phyloP scores from a whole-genome alignment of 1,284 basidiomycete genomes.

The Trametes versicolor region DNA sequence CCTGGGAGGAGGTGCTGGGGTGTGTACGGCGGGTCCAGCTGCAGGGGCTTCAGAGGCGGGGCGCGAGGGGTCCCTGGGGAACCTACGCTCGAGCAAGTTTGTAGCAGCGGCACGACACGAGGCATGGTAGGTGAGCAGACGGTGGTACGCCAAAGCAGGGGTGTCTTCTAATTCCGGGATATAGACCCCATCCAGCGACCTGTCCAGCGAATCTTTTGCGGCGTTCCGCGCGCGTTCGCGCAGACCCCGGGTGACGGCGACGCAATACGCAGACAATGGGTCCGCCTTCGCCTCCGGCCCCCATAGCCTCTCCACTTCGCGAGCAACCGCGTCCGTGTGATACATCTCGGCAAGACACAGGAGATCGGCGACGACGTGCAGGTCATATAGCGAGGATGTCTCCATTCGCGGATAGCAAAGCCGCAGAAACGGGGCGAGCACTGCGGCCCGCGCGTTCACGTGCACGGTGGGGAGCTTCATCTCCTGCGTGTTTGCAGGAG shows the following conservation, averaged over 20 bases:
- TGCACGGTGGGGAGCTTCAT: neutral
- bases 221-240: slow-evolving; percentile 5
- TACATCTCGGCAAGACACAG: neutral
- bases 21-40: neutral
- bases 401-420: neutral
- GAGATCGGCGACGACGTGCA: neutral
- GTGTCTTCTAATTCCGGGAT: slow-evolving; percentile 25
- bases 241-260: neutral
- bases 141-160: slow-evolving; percentile 26
- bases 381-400: neutral
- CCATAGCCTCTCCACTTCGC: neutral
- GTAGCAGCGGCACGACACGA: slow-evolving; percentile 4
- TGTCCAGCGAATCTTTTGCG: slow-evolving; percentile 9
- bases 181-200: slow-evolving; percentile 12
- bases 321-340: neutral
- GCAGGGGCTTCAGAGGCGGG: too few relatives aligned
- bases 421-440: neutral
- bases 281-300: neutral
- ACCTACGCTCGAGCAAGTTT: neutral
- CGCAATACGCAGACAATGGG: neutral
- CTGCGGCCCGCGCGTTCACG: neutral
- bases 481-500: neutral
- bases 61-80: neutral
- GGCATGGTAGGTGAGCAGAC: slow-evolving; percentile 25
- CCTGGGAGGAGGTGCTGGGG: neutral